These are phyloP conservation scores for Astrothelium macrocarpum DNA, from an alignment of 495 filamentous ascomycete species.

Conservation along the genomic window DNA sequence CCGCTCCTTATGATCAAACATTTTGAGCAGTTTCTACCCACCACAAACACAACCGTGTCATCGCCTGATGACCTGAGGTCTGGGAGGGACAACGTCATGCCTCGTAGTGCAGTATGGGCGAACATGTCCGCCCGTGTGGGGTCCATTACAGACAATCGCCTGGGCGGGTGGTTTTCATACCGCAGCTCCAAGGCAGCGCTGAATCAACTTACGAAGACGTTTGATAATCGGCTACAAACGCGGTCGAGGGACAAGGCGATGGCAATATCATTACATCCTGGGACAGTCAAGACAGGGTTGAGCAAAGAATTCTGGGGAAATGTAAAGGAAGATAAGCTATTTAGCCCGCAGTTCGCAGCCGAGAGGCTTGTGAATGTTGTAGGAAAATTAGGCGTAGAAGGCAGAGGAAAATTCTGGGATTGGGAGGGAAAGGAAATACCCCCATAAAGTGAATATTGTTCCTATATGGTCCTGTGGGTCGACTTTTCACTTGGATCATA, in stretches of 20 bases:
- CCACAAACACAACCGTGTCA: slow-evolving; percentile 30
- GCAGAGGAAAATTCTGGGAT: slow-evolving; percentile 65
- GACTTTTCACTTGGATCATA: background rate
- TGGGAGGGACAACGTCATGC: slow-evolving; percentile 11
- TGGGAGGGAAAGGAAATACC: slow-evolving; percentile 62
- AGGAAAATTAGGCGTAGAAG: slow-evolving; percentile 36
- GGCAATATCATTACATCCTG: slow-evolving; percentile 66
- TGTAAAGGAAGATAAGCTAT: slow-evolving; percentile 50
- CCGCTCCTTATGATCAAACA: slow-evolving; percentile 68
- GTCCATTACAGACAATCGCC: slow-evolving; percentile 49
- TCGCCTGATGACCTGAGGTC: background rate
- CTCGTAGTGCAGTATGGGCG: slow-evolving; percentile 49
- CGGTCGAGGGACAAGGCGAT: slow-evolving; percentile 50
- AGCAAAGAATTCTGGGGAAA: slow-evolving; percentile 61
- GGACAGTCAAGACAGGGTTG: slow-evolving; percentile 69
- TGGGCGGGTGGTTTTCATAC: slow-evolving; percentile 38
- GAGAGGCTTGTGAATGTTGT: slow-evolving; percentile 49
- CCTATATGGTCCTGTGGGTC: background rate
- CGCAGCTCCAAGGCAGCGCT: slow-evolving; percentile 42
- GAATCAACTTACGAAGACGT: slow-evolving; percentile 57
- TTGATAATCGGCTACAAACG: slow-evolving; percentile 56
- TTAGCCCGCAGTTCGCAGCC: slow-evolving; percentile 52
- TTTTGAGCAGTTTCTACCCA: slow-evolving; percentile 56
- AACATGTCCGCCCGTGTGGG: slow-evolving; percentile 72
- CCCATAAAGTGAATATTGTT: slow-evolving; percentile 38